phyloP scores from a whole-genome alignment of 805 yeast genomes.

The Wickerhamomyces rabaulensis region DNA sequence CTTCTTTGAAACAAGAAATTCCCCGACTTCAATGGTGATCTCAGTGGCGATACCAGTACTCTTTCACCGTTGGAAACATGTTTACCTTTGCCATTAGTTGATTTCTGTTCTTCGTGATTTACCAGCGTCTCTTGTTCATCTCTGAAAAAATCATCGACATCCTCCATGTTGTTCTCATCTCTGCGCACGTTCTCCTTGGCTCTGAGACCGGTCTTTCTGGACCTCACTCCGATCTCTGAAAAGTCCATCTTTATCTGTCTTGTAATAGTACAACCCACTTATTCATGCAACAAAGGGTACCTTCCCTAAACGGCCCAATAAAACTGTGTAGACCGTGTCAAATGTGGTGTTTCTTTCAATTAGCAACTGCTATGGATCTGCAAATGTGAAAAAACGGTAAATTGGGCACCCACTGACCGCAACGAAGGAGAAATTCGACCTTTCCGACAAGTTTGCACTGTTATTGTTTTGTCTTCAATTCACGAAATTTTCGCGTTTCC shows the following conservation, averaged over 20 bases:
- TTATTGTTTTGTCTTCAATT: too few species aligned
- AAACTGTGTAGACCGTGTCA: too few species aligned
- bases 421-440: too few species aligned
- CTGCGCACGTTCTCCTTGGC: constrained; percentile 42
- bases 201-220: constrained; percentile 62
- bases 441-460: too few species aligned
- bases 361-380: too few species aligned
- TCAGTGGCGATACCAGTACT: constrained; percentile 7
- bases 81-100: constrained; percentile 10
- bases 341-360: too few species aligned
- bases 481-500: too few species aligned
- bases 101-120: constrained; percentile 3
- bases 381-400: too few species aligned
- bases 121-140: constrained; percentile 36
- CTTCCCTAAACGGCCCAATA: too few species aligned
- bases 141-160: constrained; percentile 60
- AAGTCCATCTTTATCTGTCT: constrained; percentile 28
- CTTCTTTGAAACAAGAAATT: background rate
- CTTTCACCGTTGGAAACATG: constrained; percentile 11
- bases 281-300: too few species aligned
- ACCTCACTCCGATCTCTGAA: constrained; percentile 48
- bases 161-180: constrained; percentile 63
- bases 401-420: too few species aligned
- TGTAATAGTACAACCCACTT: background rate
- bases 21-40: constrained; percentile 15